Evolutionary conservation across 2,329 filamentous ascomycete genomes (phyloP), one percentile per base, ranked within the genome.

Genomic region (Elsinoe necatrix): DNA sequence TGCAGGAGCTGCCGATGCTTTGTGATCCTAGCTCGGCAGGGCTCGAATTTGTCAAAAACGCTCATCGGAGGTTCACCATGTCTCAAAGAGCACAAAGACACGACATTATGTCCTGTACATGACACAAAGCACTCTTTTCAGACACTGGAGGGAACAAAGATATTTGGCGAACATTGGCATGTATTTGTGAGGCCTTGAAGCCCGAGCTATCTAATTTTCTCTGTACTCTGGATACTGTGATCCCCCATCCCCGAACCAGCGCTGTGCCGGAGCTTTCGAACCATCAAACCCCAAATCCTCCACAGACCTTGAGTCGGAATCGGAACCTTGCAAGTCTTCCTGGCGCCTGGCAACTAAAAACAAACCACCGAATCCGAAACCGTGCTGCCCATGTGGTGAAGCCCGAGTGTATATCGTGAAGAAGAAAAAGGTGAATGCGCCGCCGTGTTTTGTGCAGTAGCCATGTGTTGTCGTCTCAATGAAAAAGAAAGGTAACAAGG

Each of bases 391-490:
- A 50, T 50, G 45, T 31, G 41, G 23, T 45, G 34, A 37, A 37
- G 3, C 34, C 34, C 34, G 34, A 37, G 34, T 37, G 34, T 37
- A 31, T 11, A 12, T 12, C 14, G 34, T 37, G 41, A 45, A 50
- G 45, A 50, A 50, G 27, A 50, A 50, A 34, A 50, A 50, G 34
- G 45, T 50, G 25, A 50, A 50, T 50, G 45, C 45, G 45, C 45
- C 25, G 16, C 29, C 25, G 31, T 16, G 12, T 50, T 18, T 29
- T 50, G 41, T 45, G 41, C 41, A 45, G 27, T 29, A 29, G 4
- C 27, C 27, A 9, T 29, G 27, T 29, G 4, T 29, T 29, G 45
- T 18, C 45, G 27, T 50, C 25, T 50, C 45, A 50, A 50, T n/a
- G 12, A 16, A 50, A 34, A 50, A 43, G 18, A 6, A 43, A 41